Conservation (phyloP, 257 asterid species). For the Solanum piurae region DNA sequence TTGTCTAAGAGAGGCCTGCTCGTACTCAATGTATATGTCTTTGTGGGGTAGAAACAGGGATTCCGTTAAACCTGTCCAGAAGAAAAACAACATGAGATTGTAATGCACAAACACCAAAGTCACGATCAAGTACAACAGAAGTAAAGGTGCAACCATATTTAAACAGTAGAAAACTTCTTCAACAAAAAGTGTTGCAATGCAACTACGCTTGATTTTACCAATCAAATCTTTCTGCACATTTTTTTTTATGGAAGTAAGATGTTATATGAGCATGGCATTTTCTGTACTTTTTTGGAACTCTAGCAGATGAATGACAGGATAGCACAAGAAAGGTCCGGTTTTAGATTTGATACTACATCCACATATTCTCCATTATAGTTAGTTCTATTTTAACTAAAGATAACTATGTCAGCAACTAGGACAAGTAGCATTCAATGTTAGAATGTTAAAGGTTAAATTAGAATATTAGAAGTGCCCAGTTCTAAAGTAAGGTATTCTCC, state of each 20-base stretch:
- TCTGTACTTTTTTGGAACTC: background rate
- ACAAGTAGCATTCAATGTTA: background rate
- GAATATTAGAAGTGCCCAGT: background rate
- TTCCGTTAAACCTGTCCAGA: conserved; percentile 77
- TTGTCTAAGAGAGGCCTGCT: conserved; percentile 93
- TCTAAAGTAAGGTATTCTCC: background rate
- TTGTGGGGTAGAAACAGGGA: conserved; percentile 86
- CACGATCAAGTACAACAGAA: background rate
- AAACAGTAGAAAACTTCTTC: background rate
- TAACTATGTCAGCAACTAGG: background rate
- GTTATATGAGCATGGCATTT: background rate
- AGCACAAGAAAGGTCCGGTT: background rate
- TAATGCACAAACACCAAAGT: background rate
- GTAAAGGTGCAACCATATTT: background rate
- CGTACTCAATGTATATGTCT: conserved; percentile 81
- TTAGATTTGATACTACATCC: background rate
- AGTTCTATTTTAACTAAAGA: background rate
- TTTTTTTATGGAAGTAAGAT: background rate
- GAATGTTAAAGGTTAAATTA: background rate
- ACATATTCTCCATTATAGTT: background rate
- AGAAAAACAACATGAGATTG: background rate
- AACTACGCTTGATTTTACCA: background rate
- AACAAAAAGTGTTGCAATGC: background rate
- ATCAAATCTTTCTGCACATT: background rate
- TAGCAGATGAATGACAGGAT: background rate